phyloP scores from a whole-genome alignment of 306 rosid genomes.

The Quercus rubra region DNA sequence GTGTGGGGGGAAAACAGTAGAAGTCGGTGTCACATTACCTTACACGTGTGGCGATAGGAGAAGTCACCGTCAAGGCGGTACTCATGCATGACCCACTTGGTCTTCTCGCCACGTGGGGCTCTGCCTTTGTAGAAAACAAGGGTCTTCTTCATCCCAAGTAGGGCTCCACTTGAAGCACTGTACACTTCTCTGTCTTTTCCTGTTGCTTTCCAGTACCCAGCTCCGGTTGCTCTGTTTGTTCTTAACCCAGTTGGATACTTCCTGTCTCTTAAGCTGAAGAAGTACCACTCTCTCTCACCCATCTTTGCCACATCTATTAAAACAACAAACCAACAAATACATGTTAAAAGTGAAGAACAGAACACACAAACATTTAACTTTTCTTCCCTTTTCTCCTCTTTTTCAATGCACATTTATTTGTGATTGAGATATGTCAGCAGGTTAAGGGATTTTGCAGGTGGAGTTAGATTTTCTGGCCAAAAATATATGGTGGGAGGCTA shows the following conservation, averaged over 20 bases:
- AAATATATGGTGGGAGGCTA: background rate
- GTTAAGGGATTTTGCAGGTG: background rate
- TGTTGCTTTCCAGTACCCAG: conserved; percentile 89
- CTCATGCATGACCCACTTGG: conserved; percentile 95
- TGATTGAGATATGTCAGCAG: background rate
- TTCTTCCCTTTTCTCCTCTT: background rate
- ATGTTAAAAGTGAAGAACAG: background rate
- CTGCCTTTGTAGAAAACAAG: conserved; percentile 85
- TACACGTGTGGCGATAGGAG: conserved; percentile 42
- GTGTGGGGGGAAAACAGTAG: background rate
- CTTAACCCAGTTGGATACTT: conserved; percentile 80
- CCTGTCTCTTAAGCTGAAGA: conserved; percentile 73
- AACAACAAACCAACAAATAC: background rate
- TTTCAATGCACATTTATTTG: background rate
- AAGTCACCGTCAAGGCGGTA: conserved; percentile 66
- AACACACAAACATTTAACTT: background rate
- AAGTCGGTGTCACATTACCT: conserved; percentile 18
- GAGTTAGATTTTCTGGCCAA: conserved; percentile 10
- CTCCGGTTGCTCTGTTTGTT: conserved; percentile 73
- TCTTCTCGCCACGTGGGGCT: conserved; percentile 78
- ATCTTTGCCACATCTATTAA: conserved; percentile 62
- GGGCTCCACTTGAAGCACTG: conserved; percentile 33
- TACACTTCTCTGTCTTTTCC: conserved; percentile 68
- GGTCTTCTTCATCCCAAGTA: conserved; percentile 84
- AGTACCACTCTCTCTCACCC: conserved; percentile 82